Conservation (phyloP, 805 yeast species). For the Candida pini region DNA sequence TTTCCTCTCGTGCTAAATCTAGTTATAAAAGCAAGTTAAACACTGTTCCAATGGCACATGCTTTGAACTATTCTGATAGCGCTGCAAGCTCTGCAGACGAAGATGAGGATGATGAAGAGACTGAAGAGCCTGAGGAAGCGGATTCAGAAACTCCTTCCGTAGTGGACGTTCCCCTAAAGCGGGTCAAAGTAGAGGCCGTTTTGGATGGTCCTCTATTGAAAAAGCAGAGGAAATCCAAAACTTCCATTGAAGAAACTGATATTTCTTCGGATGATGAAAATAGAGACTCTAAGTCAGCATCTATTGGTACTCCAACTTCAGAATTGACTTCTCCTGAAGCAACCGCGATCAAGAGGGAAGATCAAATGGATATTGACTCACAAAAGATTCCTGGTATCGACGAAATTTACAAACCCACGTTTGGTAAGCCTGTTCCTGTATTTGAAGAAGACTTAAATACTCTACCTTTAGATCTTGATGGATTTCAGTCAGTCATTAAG, state of each 20-base stretch:
- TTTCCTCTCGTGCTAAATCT: slow-evolving; percentile 33
- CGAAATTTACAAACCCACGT: slow-evolving; percentile 44
- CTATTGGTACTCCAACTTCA: slow-evolving; percentile 10
- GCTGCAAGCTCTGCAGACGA: slow-evolving; percentile 23
- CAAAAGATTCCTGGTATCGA: slow-evolving; percentile 24
- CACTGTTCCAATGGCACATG: slow-evolving; percentile 49
- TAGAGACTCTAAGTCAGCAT: slow-evolving; percentile 5
- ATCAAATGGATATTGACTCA: slow-evolving; percentile 13
- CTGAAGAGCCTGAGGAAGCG: slow-evolving; percentile 16
- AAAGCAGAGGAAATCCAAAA: slow-evolving; percentile 21
- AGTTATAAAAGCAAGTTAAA: slow-evolving; percentile 17
- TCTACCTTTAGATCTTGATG: slow-evolving; percentile 39
- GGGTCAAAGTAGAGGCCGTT: slow-evolving; percentile 1
- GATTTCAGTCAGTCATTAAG: slow-evolving; percentile 48
- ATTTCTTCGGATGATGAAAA: slow-evolving; percentile 19
- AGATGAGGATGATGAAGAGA: slow-evolving; percentile 20
- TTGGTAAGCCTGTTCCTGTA: slow-evolving; percentile 50
- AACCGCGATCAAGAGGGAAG: slow-evolving; percentile 10
- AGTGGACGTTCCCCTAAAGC: slow-evolving; percentile 11
- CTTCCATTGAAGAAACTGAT: slow-evolving; percentile 2
- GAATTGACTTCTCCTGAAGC: slow-evolving; percentile 23
- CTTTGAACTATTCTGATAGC: slow-evolving; percentile 37
- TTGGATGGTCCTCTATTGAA: slow-evolving; percentile 15
- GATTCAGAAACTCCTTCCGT: slow-evolving; percentile 23
- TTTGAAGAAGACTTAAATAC: slow-evolving; percentile 37